phyloP scores from a whole-genome alignment of 2,329 filamentous ascomycete species.

The Didymella keratinophila region DNA sequence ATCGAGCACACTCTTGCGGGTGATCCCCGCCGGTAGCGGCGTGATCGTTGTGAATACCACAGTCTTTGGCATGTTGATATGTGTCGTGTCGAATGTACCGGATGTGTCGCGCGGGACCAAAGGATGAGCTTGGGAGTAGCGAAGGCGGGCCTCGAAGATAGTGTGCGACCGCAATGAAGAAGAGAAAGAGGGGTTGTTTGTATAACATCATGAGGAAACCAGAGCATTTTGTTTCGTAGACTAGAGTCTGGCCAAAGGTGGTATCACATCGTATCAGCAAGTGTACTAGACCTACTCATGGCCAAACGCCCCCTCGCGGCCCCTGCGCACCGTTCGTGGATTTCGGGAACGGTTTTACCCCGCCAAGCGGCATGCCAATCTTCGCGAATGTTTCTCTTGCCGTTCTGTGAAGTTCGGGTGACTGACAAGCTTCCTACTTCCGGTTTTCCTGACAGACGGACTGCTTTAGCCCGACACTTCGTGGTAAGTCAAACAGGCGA shows the following conservation, averaged over 20 bases:
- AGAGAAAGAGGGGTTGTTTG: conserved; percentile 25
- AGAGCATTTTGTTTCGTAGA: conserved; percentile 40
- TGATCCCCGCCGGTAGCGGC: conserved; percentile 73
- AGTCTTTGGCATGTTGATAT: conserved; percentile 69
- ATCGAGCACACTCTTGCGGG: conserved; percentile 73
- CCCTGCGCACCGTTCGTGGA: conserved; percentile 28
- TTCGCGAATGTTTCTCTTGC: conserved; percentile 22
- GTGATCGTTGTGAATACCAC: conserved; percentile 80
- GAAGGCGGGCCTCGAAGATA: conserved; percentile 1
- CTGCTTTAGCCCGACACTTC: conserved; percentile 18
- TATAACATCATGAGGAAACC: conserved; percentile 28
- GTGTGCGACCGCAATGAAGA: conserved; percentile 16
- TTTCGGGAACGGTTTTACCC: conserved; percentile 32
- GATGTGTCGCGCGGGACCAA: not conserved
- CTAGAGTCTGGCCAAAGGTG: conserved; percentile 22
- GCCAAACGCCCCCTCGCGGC: conserved; percentile 19
- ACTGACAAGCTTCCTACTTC: conserved; percentile 5
- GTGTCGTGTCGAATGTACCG: not conserved
- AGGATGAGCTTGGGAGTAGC: conserved; percentile 9
- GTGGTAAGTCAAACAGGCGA: conserved; percentile 19
- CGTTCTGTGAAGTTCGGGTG: not conserved
- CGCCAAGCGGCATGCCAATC: conserved; percentile 34
- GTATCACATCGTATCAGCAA: conserved; percentile 31
- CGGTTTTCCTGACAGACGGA: conserved; percentile 19
- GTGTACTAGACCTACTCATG: conserved; percentile 19